Conservation (phyloP, 2,329 filamentous ascomycete species). For the Diaporthe destruens region DNA sequence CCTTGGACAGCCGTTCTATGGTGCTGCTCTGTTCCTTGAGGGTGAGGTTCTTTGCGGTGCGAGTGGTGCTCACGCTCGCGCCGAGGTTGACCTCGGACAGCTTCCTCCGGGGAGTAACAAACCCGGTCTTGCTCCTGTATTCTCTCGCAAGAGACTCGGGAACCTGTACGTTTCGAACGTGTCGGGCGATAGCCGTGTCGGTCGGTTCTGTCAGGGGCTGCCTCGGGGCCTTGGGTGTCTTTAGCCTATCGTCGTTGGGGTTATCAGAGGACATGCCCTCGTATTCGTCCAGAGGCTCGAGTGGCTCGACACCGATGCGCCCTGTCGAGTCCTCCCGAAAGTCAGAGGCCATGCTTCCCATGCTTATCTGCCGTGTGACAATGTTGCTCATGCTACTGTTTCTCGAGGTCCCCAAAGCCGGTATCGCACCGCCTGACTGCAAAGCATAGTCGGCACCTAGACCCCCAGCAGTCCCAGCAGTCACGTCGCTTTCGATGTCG, state of each 20-base stretch:
- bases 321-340: constrained; percentile 65
- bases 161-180: constrained; percentile 90
- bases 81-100: constrained; percentile 64
- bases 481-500: constrained; percentile 79
- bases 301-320: constrained; percentile 57
- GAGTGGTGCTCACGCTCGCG: constrained; percentile 63
- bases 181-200: constrained; percentile 88
- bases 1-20: constrained; percentile 95
- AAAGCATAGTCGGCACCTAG: constrained; percentile 81
- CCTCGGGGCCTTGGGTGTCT: constrained; percentile 77
- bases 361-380: constrained; percentile 82
- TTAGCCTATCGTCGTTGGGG: constrained; percentile 62
- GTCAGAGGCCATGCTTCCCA: constrained; percentile 90
- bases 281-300: constrained; percentile 64
- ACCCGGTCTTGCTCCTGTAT: constrained; percentile 81
- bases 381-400: constrained; percentile 61
- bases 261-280: constrained; percentile 49
- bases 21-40: constrained; percentile 98
- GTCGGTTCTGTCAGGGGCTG: constrained; percentile 75
- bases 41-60: constrained; percentile 80
- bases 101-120: constrained; percentile 68
- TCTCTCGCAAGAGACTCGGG: constrained; percentile 89
- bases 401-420: constrained; percentile 64
- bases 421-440: constrained; percentile 82
- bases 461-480: constrained; percentile 60